A percentile compares a stretch with the other conserved stretches of the same genome.
phyloP scores from a whole-genome alignment of 176 grass and related monocot species.

The Zoysia pacifica region DNA sequence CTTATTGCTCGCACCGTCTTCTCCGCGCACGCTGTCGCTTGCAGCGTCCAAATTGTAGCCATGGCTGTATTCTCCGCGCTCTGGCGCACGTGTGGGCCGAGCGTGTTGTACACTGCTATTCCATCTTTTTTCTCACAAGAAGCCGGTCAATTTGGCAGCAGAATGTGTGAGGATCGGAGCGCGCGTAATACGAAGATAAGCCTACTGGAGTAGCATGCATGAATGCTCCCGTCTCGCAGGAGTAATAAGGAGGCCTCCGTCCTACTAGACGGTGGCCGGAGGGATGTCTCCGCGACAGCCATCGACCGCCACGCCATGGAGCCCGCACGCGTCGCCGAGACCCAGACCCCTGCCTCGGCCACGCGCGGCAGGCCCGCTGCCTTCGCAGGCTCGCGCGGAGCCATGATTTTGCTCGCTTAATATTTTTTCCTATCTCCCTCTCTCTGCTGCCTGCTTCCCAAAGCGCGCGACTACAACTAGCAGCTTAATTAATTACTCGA shows the following conservation, averaged over 20 bases:
- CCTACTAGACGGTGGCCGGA: conserved; percentile 24
- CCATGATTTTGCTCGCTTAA: conserved; percentile 36
- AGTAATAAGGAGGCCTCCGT: neutral
- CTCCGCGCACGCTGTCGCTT: neutral
- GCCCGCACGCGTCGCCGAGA: conserved; percentile 30
- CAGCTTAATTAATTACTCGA: neutral
- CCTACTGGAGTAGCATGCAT: neutral
- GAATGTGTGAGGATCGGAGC: neutral
- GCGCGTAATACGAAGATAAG: neutral
- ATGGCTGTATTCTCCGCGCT: neutral
- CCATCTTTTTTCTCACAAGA: too few relatives aligned
- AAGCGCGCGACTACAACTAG: neutral
- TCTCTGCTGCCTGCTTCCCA: conserved; percentile 22
- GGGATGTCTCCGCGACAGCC: conserved; percentile 32
- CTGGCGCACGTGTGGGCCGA: neutral
- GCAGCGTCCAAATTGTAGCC: neutral
- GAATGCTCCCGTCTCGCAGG: neutral
- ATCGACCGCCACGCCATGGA: neutral
- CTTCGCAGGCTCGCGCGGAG: neutral
- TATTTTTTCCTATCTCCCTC: conserved; percentile 1
- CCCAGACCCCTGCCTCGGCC: conserved; percentile 34
- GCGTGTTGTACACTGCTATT: neutral
- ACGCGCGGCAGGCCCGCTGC: neutral
- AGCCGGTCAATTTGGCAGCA: neutral
- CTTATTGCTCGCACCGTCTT: neutral